Percentiles rank a stretch among this genome's conserved stretches.
These are phyloP conservation scores for Aspergillus ellipticus DNA, from an alignment of 495 filamentous ascomycete species.

Conservation along the genomic window DNA sequence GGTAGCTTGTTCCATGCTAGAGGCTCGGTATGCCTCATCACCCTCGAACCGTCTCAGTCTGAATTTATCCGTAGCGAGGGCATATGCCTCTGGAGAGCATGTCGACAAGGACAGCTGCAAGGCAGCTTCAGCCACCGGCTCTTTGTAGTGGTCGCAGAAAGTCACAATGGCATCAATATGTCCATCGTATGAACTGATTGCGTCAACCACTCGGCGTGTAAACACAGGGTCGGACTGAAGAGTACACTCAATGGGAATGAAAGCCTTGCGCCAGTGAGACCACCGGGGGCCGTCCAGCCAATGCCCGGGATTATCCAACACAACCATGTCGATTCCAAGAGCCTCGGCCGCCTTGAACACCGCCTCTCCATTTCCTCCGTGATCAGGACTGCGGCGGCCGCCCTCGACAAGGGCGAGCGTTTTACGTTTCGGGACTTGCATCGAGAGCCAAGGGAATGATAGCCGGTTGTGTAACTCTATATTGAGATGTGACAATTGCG, in stretches of 20 bases:
- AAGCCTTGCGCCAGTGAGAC: constrained; percentile 23
- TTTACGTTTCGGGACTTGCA: neutral
- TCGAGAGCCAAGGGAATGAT: neutral
- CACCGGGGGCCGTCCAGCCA: constrained; percentile 41
- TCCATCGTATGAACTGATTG: neutral
- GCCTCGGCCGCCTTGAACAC: constrained; percentile 31
- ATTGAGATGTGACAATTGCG: neutral
- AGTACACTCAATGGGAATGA: constrained; percentile 22
- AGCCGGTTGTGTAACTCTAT: neutral
- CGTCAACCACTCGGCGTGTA: neutral
- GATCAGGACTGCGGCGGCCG: neutral
- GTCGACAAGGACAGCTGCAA: neutral
- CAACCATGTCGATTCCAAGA: constrained; percentile 42
- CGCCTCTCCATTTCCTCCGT: neutral
- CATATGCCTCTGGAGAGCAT: neutral
- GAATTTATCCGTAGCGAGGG: neutral
- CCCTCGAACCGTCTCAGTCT: neutral
- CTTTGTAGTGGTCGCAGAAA: constrained; percentile 1
- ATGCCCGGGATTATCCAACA: constrained; percentile 44
- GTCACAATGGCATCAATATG: constrained; percentile 5
- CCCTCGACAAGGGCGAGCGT: constrained; percentile 2
- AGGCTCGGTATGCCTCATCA: neutral
- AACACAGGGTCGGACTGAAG: neutral
- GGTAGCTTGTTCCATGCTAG: neutral
- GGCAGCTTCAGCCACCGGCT: neutral